These are phyloP conservation scores for Dictyostelium discoideum DNA, from an alignment of 78 protist genomes.

Conservation along the genomic window dicty_2.7 NC_007088.5:7440501-7441000, in stretches of 20 bases:
- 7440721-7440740: conserved; percentile 79
- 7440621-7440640: conserved; percentile 70
- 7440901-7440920: background rate
- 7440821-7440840: conserved; percentile 63
- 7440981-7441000: conserved; percentile 78
- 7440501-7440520: conserved; percentile 68
- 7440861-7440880: conserved; percentile 62
- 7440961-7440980: conserved; percentile 66
- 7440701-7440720: conserved; percentile 51
- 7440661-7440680: conserved; percentile 61
- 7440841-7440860: conserved; percentile 57
- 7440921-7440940: background rate
- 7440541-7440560: conserved; percentile 74
- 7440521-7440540: conserved; percentile 75
- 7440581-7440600: conserved; percentile 62
- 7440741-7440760: conserved; percentile 74
- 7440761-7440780: conserved; percentile 58
- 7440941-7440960: background rate
- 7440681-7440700: conserved; percentile 55
- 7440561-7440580: conserved; percentile 75
- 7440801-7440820: conserved; percentile 65
- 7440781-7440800: conserved; percentile 59
- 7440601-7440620: conserved; percentile 67
- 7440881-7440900: conserved; percentile 22
- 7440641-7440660: conserved; percentile 42